Conservation (phyloP, 1,284 basidiomycete genomes). For the Vanrija pseudolonga region DNA sequence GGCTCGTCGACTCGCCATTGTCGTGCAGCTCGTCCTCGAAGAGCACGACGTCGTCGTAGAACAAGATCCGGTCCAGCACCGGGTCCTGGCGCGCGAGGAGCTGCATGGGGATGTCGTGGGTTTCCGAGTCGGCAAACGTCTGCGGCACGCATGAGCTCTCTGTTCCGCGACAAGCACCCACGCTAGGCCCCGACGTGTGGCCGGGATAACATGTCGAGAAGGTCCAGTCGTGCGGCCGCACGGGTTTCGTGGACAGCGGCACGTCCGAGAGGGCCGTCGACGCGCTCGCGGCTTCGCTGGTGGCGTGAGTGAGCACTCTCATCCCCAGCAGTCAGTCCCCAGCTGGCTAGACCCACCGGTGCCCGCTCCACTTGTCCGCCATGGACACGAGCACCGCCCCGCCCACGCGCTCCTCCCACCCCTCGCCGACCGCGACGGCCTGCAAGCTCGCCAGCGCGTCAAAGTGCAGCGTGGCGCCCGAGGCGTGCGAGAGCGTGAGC, state of each 20-base stretch:
- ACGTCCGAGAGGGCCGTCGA: constrained; percentile 47
- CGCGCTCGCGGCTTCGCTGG: constrained; percentile 11
- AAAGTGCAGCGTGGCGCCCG: constrained; percentile 62
- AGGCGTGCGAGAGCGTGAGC: constrained; percentile 56
- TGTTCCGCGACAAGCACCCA: constrained; percentile 3
- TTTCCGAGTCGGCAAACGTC: constrained; percentile 56
- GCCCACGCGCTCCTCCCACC: constrained; percentile 64
- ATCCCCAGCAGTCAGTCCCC: no score
- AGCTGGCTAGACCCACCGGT: constrained; percentile 71
- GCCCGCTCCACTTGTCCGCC: constrained; percentile 88
- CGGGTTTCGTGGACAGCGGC: constrained; percentile 69
- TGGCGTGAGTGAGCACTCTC: no score
- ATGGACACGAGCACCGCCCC: constrained; percentile 91
- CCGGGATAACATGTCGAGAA: constrained; percentile 88
- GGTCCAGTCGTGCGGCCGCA: constrained; percentile 96
- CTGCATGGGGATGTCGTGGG: constrained; percentile 68
- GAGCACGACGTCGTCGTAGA: constrained; percentile 86
- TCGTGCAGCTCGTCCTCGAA: constrained; percentile 95
- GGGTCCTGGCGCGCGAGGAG: constrained; percentile 86
- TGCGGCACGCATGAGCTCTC: constrained; percentile 11
- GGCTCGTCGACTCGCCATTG: constrained; percentile 76
- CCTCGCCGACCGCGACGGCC: constrained; percentile 69
- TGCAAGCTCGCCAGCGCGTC: constrained; percentile 66
- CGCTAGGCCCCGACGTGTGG: constrained; percentile 47
- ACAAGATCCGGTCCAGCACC: constrained; percentile 61